These are phyloP conservation scores for Neurospora sp. DNA, from an alignment of 2,329 filamentous ascomycete genomes.

Conservation along the genomic window DNA sequence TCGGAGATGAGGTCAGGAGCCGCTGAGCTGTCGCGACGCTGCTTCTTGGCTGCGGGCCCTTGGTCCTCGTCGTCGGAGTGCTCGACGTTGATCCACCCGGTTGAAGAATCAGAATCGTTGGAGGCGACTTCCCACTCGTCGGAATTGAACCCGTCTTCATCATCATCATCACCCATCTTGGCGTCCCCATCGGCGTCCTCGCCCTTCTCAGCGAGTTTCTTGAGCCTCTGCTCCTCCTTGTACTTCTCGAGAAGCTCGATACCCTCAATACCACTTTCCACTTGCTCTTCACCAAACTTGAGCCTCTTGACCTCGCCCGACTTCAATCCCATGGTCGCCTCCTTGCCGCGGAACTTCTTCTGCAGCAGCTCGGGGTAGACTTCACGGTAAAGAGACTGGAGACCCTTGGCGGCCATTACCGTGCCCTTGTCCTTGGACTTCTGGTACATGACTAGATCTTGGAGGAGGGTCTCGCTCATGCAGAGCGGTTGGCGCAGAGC, in stretches of 20 bases:
- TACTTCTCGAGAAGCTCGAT: conserved; percentile 84
- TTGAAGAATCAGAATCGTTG: conserved; percentile 57
- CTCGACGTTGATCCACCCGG: conserved; percentile 88
- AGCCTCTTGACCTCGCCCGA: conserved; percentile 65
- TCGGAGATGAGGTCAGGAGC: conserved; percentile 17
- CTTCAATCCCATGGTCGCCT: conserved; percentile 71
- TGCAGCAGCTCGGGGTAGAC: conserved; percentile 81
- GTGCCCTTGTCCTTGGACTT: conserved; percentile 98
- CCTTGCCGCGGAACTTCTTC: conserved; percentile 85
- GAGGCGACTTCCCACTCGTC: conserved; percentile 54
- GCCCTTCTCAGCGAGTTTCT: conserved; percentile 59
- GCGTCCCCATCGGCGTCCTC: conserved; percentile 52
- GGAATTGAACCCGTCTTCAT: conserved; percentile 47
- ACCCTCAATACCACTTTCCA: conserved; percentile 75
- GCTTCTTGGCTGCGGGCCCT: conserved; percentile 56
- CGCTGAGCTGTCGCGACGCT: conserved; percentile 32
- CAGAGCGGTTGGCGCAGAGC: conserved; percentile 89
- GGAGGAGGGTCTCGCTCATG: conserved; percentile 90
- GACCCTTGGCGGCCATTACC: conserved; percentile 95
- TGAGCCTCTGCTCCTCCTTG: conserved; percentile 81
- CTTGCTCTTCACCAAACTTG: conserved; percentile 69
- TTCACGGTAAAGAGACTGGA: conserved; percentile 84
- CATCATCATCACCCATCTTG: conserved; percentile 50
- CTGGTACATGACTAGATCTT: conserved; percentile 90
- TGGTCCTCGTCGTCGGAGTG: conserved; percentile 78